Evolutionary conservation across 2,329 filamentous ascomycete species (phyloP).

Genomic region (Triangularia verruculosa): DNA sequence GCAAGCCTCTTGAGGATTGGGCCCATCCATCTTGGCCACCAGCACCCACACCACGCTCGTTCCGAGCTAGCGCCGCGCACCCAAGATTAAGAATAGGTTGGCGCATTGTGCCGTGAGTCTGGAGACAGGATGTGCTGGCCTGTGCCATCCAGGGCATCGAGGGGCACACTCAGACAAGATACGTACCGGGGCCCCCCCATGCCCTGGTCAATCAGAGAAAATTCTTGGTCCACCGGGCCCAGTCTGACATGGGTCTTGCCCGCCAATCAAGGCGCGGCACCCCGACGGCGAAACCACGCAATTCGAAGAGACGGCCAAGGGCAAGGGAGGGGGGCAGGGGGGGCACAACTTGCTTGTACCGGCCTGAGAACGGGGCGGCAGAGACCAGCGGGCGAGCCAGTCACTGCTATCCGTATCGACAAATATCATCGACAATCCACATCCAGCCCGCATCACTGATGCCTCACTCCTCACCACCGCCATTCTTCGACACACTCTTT

Average conservation of each 20-base stretch:
- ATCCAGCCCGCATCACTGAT: constrained; percentile 24
- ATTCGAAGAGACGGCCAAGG: constrained; percentile 18
- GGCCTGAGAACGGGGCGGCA: constrained; percentile 26
- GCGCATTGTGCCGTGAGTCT: constrained; percentile 34
- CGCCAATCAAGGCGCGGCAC: constrained; percentile 28
- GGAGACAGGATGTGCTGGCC: constrained; percentile 29
- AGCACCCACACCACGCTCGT: constrained; percentile 32
- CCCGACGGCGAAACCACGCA: constrained; percentile 24
- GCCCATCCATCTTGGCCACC: constrained; percentile 30
- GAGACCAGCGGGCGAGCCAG: constrained; percentile 15
- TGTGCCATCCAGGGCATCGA: constrained; percentile 17
- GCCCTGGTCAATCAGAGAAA: constrained; percentile 19
- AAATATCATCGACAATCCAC: constrained; percentile 28
- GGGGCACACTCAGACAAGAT: constrained; percentile 6
- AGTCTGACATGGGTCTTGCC: constrained; percentile 26
- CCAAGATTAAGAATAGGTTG: constrained; percentile 44
- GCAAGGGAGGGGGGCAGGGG: neutral
- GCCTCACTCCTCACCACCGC: constrained; percentile 22
- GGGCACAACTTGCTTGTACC: constrained; percentile 14
- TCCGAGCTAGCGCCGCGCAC: constrained; percentile 28
- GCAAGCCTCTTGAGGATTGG: constrained; percentile 27
- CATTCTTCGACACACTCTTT: constrained; percentile 30
- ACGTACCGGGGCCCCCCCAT: constrained; percentile 19
- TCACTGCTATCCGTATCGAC: constrained; percentile 18
- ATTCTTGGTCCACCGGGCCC: constrained; percentile 13